Conservation (phyloP, 257 asterid species). For the Rubia yunnanensis region DNA sequence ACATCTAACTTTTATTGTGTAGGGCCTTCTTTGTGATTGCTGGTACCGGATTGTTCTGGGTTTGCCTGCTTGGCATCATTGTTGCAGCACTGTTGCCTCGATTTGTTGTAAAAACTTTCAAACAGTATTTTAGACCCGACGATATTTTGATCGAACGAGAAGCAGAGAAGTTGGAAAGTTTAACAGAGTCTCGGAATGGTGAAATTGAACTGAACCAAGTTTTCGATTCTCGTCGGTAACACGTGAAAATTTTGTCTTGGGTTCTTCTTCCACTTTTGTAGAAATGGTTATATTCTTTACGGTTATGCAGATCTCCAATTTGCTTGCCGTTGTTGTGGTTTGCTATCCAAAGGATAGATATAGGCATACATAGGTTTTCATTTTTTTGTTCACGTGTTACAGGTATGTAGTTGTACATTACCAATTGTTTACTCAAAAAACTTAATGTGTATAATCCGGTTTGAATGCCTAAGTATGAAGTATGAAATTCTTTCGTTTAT, state of each 20-base stretch:
- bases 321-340: constrained; percentile 18
- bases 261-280: constrained; percentile 14
- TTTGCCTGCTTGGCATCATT: constrained; percentile 53
- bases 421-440: constrained; percentile 4
- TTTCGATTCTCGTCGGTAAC: constrained; percentile 33
- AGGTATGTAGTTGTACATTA: constrained; percentile 44
- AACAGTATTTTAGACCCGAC: constrained; percentile 40
- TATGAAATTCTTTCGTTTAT: background rate
- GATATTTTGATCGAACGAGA: constrained; percentile 79
- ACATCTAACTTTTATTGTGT: constrained; percentile 14
- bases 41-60: constrained; percentile 54
- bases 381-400: constrained; percentile 23
- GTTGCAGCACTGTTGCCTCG: constrained; percentile 73
- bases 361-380: constrained; percentile 25
- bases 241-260: constrained; percentile 8
- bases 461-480: background rate
- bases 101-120: constrained; percentile 45
- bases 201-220: constrained; percentile 64
- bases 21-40: constrained; percentile 87
- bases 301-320: constrained; percentile 13
- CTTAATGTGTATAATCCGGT: constrained; percentile 5
- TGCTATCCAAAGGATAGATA: constrained; percentile 18
- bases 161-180: constrained; percentile 51
- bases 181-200: constrained; percentile 18
- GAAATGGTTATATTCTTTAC: constrained; percentile 17